Evolutionary conservation across 108 stramenopile genomes (phyloP).

Genomic region (Halocafeteria seosinensis): DNA sequence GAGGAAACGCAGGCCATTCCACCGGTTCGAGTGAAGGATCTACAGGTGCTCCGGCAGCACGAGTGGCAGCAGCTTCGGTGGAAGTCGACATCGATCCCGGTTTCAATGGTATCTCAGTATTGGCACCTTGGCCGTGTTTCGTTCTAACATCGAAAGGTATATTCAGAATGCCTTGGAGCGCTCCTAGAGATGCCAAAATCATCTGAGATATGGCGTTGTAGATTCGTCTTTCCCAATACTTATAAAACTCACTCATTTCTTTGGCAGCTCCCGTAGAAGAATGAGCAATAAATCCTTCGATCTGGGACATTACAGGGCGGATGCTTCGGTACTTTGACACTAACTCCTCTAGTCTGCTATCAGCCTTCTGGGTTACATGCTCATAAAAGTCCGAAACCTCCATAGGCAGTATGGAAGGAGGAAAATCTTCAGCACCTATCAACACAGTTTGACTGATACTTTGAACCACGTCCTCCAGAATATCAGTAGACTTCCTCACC

Average conservation of each 20-base stretch:
- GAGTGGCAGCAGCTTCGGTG: no score
- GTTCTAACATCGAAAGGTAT: no score
- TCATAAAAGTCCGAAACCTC: slow-evolving; percentile 41
- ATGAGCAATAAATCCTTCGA: slow-evolving; percentile 35
- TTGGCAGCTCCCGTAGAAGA: slow-evolving; percentile 30
- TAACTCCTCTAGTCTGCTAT: slow-evolving; percentile 25
- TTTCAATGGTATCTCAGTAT: no score
- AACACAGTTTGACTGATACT: slow-evolving; percentile 32
- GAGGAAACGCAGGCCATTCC: slow-evolving; percentile 10
- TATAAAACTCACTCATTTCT: slow-evolving; percentile 33
- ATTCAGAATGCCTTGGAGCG: slow-evolving; percentile 35
- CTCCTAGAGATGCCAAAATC: slow-evolving; percentile 37
- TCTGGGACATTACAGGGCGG: slow-evolving; percentile 36
- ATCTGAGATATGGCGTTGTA: slow-evolving; percentile 48
- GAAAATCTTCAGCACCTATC: slow-evolving; percentile 17
- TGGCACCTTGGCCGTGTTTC: no score
- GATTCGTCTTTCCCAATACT: slow-evolving; percentile 50
- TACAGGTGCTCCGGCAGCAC: background rate
- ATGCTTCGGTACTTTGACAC: slow-evolving; percentile 41
- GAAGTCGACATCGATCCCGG: no score
- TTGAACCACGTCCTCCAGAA: slow-evolving; percentile 37
- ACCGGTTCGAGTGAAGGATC: background rate
- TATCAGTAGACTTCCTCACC: slow-evolving; percentile 38
- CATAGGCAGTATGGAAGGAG: slow-evolving; percentile 14
- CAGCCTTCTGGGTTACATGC: slow-evolving; percentile 30